A percentile compares a stretch with the other conserved stretches of the same genome.
Conservation (phyloP, 108 stramenopile genomes). For the Skeletonema menzelii region DNA sequence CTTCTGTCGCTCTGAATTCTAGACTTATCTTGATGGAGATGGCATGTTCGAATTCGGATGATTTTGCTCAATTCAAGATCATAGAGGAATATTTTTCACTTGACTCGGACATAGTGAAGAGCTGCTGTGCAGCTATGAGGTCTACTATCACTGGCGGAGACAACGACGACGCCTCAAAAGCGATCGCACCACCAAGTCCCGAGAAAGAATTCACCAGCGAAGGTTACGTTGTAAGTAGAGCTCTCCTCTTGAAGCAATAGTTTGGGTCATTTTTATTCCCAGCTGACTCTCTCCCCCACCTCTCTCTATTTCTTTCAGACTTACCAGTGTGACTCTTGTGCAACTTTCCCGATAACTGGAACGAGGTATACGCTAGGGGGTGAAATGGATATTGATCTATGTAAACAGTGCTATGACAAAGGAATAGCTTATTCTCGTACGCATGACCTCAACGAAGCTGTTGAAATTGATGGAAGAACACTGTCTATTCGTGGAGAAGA, state of each 20-base stretch:
- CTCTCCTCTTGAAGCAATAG: neutral
- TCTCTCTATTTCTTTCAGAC: constrained; percentile 4
- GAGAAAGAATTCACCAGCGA: constrained; percentile 16
- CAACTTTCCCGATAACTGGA: constrained; percentile 61
- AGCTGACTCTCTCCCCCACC: neutral
- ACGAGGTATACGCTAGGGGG: constrained; percentile 62
- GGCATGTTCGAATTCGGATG: constrained; percentile 12
- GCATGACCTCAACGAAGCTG: constrained; percentile 31
- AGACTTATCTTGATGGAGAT: constrained; percentile 42
- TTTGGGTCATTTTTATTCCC: neutral
- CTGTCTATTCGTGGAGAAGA: constrained; percentile 30
- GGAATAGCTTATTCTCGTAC: constrained; percentile 53
- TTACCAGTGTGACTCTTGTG: constrained; percentile 80
- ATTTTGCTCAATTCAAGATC: constrained; percentile 42
- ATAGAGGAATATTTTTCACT: constrained; percentile 19
- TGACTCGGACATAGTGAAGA: constrained; percentile 34
- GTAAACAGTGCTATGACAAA: constrained; percentile 58
- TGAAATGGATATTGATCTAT: constrained; percentile 61
- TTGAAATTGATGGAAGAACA: constrained; percentile 58
- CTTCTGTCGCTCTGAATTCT: constrained; percentile 17
- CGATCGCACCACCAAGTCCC: constrained; percentile 1
- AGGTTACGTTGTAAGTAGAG: neutral
- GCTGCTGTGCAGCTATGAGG: constrained; percentile 27
- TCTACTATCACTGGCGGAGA: constrained; percentile 1
- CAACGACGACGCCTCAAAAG: neutral